Conservation (phyloP, 495 filamentous ascomycete genomes). For the Monascus purpureus region DNA sequence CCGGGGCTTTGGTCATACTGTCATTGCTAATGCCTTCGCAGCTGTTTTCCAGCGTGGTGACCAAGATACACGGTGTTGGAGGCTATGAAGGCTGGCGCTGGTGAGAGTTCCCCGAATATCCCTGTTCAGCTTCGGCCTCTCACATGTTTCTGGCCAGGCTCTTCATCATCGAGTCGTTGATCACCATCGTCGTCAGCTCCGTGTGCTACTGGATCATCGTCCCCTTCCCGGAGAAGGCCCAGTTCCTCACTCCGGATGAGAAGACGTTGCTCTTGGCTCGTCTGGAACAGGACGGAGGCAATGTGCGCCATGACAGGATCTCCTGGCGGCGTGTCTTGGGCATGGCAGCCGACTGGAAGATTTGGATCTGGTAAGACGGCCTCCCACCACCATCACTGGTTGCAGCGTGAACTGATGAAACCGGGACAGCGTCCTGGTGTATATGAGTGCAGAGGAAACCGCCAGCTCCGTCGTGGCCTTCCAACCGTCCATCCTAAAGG, state of each 20-base stretch:
- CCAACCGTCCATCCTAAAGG: conserved; percentile 27
- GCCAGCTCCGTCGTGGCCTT: conserved; percentile 25
- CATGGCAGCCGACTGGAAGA: conserved; percentile 34
- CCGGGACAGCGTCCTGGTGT: conserved; percentile 2
- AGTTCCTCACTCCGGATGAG: conserved; percentile 31
- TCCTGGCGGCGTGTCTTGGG: conserved; percentile 19
- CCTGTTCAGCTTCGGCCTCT: background rate
- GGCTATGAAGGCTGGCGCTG: conserved; percentile 21
- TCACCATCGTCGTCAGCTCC: conserved; percentile 28
- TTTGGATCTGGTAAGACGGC: conserved; percentile 22
- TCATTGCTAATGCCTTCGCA: conserved; percentile 4
- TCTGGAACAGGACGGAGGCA: conserved; percentile 24
- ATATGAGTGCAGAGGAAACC: conserved; percentile 14
- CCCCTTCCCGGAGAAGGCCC: conserved; percentile 35
- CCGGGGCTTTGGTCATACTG: background rate
- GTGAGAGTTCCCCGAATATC: conserved; percentile 7
- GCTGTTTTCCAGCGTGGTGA: conserved; percentile 38
- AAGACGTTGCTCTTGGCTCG: conserved; percentile 26
- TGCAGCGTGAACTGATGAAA: no score
- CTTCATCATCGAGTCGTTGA: conserved; percentile 26
- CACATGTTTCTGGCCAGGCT: conserved; percentile 5
- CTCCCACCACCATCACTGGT: no score
- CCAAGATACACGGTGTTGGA: conserved; percentile 31
- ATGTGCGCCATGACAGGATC: conserved; percentile 22
- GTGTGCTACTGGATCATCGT: conserved; percentile 35